These are phyloP conservation scores for Aaosphaeria arxii DNA, from an alignment of 2,329 filamentous ascomycete genomes.

Conservation along the genomic window DNA sequence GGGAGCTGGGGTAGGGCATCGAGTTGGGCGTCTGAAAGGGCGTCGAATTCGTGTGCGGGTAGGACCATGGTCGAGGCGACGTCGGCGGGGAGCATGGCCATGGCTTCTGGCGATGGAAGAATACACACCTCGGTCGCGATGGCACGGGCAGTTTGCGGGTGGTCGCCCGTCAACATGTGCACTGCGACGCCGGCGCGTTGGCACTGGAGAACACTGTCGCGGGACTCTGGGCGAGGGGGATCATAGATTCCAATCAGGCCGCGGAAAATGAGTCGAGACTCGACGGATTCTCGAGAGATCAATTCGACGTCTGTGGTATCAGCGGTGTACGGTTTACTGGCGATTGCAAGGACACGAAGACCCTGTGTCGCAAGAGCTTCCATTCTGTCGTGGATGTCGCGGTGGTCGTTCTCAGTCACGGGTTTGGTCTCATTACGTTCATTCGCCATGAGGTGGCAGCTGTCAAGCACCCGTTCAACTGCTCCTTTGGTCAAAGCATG, in stretches of 20 bases:
- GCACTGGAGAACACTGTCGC: constrained; percentile 47
- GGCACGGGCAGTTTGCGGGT: constrained; percentile 43
- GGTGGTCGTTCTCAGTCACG: not conserved
- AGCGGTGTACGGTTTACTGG: constrained; percentile 46
- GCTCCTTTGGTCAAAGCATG: constrained; percentile 63
- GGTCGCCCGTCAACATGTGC: constrained; percentile 50
- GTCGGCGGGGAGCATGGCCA: constrained; percentile 21
- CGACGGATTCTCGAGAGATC: constrained; percentile 59
- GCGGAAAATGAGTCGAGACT: constrained; percentile 67
- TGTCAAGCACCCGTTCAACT: constrained; percentile 65
- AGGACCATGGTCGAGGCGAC: constrained; percentile 31
- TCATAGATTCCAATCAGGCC: constrained; percentile 84
- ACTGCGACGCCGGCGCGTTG: constrained; percentile 46
- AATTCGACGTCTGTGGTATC: constrained; percentile 35
- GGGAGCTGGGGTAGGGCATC: constrained; percentile 72
- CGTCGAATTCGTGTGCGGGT: constrained; percentile 66
- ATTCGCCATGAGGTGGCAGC: constrained; percentile 55
- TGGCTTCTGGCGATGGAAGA: constrained; percentile 22
- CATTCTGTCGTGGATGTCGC: constrained; percentile 63
- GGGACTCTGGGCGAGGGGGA: constrained; percentile 77
- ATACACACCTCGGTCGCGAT: constrained; percentile 48
- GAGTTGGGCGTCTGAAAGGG: constrained; percentile 70
- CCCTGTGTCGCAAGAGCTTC: constrained; percentile 64
- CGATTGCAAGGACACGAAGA: constrained; percentile 67
- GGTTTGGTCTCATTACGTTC: constrained; percentile 27